phyloP scores from a whole-genome alignment of 2,329 filamentous ascomycete species.

The Aspergillus niger region DNA sequence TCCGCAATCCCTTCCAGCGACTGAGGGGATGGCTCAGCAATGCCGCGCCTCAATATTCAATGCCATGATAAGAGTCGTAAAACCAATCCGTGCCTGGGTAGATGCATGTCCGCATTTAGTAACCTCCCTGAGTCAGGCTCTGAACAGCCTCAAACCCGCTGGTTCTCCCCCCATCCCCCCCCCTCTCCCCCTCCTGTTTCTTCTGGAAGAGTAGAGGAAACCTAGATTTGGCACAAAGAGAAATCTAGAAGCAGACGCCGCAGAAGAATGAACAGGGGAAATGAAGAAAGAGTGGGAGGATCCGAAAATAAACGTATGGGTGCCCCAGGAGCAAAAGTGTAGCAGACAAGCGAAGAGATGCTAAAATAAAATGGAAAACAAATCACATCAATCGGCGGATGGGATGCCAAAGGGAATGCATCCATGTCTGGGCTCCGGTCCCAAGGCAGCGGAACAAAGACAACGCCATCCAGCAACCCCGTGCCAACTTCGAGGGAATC shows the following conservation, averaged over 20 bases:
- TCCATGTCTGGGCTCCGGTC: conserved; percentile 9
- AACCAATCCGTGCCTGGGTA: conserved; percentile 2
- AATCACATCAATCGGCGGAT: neutral
- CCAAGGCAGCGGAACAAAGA: conserved; percentile 26
- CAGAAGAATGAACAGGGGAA: conserved; percentile 12
- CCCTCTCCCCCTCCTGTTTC: neutral
- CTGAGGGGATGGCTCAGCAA: neutral
- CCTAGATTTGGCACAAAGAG: conserved; percentile 6
- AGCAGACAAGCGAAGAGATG: conserved; percentile 5
- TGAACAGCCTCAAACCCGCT: neutral
- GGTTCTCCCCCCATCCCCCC: neutral
- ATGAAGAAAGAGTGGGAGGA: conserved; percentile 11
- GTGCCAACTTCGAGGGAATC: conserved; percentile 5
- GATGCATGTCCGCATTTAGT: conserved; percentile 8
- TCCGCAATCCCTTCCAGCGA: neutral
- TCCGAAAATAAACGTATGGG: conserved; percentile 9
- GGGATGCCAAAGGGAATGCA: conserved; percentile 10
- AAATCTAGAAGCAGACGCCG: neutral
- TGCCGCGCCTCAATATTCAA: neutral
- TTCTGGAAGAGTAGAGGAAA: neutral
- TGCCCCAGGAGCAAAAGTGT: conserved; percentile 2
- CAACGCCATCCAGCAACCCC: conserved; percentile 13
- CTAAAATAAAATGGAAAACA: conserved; percentile 9
- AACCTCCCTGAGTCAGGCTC: conserved; percentile 2
- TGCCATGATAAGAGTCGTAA: neutral